These are phyloP conservation scores for Asterophora lycoperdoides DNA, from an alignment of 768 basidiomycete genomes.

Conservation along the genomic window DNA sequence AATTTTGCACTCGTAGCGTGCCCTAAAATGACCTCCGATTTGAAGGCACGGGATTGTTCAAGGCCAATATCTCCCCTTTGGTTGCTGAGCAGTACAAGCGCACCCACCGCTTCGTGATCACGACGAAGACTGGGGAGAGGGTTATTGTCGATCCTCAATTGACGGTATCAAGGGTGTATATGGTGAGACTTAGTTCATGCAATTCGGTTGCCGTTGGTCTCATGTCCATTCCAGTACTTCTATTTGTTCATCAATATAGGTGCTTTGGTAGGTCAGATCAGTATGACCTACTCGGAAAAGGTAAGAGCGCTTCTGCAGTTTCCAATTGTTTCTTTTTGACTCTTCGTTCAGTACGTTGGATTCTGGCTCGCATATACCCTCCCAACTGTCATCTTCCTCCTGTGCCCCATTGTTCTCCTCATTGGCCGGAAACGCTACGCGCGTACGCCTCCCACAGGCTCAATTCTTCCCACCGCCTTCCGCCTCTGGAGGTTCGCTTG, in stretches of 20 bases:
- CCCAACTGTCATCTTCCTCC: conserved; percentile 57
- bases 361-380: conserved; percentile 65
- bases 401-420: conserved; percentile 58
- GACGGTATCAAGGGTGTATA: conserved; percentile 70
- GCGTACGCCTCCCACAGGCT: conserved; percentile 60
- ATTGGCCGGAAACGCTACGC: conserved; percentile 51
- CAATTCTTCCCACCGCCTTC: conserved; percentile 48
- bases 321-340: background rate
- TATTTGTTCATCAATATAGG: conserved; percentile 75
- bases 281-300: conserved; percentile 66
- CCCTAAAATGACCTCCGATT: conserved; percentile 56
- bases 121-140: conserved; percentile 52
- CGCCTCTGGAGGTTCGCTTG: conserved; percentile 46
- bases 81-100: conserved; percentile 72
- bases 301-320: conserved; percentile 24
- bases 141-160: conserved; percentile 69
- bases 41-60: conserved; percentile 71
- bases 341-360: conserved; percentile 47
- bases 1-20: conserved; percentile 40
- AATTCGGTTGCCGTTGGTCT: background rate
- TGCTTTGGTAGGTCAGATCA: conserved; percentile 62
- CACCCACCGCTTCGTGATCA: conserved; percentile 48
- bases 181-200: conserved; percentile 40
- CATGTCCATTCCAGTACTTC: conserved; percentile 40
- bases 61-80: conserved; percentile 73